phyloP scores from a whole-genome alignment of 2,329 filamentous ascomycete species.

The Corynespora cassiicola region DNA sequence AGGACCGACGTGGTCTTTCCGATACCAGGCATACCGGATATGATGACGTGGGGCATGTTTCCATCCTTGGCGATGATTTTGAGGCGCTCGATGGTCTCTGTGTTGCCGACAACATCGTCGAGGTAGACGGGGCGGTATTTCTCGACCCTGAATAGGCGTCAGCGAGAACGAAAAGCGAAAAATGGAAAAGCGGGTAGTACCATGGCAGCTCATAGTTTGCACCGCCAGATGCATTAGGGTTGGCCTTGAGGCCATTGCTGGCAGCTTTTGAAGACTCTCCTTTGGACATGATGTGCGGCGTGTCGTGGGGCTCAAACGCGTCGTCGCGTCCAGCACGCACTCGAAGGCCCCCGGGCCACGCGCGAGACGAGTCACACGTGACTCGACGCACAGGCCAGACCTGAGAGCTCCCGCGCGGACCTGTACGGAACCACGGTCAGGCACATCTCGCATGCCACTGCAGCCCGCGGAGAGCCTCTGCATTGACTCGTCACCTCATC shows the following conservation, averaged over 20 bases:
- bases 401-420: too few relatives aligned
- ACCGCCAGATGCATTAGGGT: slow-evolving; percentile 46
- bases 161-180: slow-evolving; percentile 10
- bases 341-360: too few relatives aligned
- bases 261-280: slow-evolving; percentile 58
- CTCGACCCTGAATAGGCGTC: slow-evolving; percentile 75
- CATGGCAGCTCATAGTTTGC: slow-evolving; percentile 80
- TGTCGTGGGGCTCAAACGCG: slow-evolving; percentile 18
- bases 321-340: slow-evolving; percentile 15
- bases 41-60: slow-evolving; percentile 99
- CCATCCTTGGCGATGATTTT: slow-evolving; percentile 99
- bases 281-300: slow-evolving; percentile 48
- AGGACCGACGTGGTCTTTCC: slow-evolving; percentile 97
- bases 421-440: too few relatives aligned
- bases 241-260: slow-evolving; percentile 51
- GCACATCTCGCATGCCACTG: too few relatives aligned
- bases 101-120: slow-evolving; percentile 97
- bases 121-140: slow-evolving; percentile 96
- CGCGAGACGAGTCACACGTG: too few relatives aligned
- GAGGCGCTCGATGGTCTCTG: slow-evolving; percentile 93
- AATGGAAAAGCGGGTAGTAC: slow-evolving; percentile 51
- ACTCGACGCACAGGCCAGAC: too few relatives aligned
- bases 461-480: too few relatives aligned
- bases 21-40: slow-evolving; percentile 99
- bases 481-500: too few relatives aligned